These are phyloP conservation scores for Plasmodium gonderi DNA, from an alignment of 169 alveolate genomes.

Conservation along the genomic window DNA sequence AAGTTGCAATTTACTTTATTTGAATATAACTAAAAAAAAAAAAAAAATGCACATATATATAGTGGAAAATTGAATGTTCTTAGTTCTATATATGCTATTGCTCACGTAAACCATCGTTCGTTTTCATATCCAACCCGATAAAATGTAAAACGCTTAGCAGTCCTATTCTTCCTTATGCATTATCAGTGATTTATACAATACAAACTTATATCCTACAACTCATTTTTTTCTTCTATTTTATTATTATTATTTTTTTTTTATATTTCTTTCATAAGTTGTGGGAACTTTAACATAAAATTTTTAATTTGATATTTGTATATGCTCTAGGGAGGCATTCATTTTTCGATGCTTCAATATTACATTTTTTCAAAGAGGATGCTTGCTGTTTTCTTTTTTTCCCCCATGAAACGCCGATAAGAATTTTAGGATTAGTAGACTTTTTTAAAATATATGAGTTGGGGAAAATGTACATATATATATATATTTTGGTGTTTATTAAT, in stretches of 20 bases:
- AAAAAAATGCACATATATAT: not conserved
- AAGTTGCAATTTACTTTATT: not conserved
- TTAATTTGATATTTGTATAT: not conserved
- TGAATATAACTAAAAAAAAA: not conserved
- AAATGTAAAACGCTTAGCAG: not conserved
- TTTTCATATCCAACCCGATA: not conserved
- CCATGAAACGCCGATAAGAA: not conserved
- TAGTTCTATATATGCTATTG: not conserved
- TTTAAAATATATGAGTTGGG: not conserved
- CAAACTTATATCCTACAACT: not conserved
- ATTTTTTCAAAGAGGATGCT: too few species aligned
- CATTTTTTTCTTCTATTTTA: not conserved
- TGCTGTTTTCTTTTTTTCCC: not conserved
- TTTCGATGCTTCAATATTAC: not conserved
- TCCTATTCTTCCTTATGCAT: not conserved
- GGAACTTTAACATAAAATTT: not conserved
- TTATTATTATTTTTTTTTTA: not conserved
- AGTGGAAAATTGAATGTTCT: not conserved
- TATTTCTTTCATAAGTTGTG: not conserved
- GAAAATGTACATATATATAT: not conserved
- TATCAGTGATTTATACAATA: not conserved
- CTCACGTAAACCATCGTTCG: not conserved
- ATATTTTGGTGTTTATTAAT: not conserved
- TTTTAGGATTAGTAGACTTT: not conserved
- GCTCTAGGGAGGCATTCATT: not conserved